Evolutionary conservation across 2,329 filamentous ascomycete genomes (phyloP), one percentile per base, ranked within the genome.

Genomic region (Cercospora canescens): DNA sequence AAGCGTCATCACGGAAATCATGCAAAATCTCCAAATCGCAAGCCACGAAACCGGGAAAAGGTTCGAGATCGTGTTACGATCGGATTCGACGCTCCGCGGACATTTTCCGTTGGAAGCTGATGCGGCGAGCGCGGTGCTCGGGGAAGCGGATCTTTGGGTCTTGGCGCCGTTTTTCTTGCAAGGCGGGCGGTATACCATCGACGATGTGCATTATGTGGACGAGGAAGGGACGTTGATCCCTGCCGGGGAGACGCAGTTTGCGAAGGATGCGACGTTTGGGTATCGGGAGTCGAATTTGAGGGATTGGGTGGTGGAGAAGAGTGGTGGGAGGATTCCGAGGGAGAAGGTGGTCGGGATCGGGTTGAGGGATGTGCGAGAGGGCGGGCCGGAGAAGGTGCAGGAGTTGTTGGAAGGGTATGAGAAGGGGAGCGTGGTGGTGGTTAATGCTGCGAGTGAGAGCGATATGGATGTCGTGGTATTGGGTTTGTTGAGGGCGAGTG

Each of bases 91-190:
- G 0, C 72, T 88, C 0, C 78, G 86, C 1, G 86, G 86, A 0
- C 86, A 88, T 57, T 87, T 87, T 34, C 86, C 85, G 0, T 75
- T 85, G 0, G 86, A 88, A 71, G 79, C 82, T 0, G 84, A 87
- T 59, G 83, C 82, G 0, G 83, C 81, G 0, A 82, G 86, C 64
- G 75, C 79, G 1, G 82, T 84, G 1, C 78, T 87, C 0, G 85
- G 85, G 0, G 73, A 77, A 1, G 79, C 81, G 0, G 84, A 87
- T 67, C 84, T 81, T 0, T 86, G 85, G 81, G 77, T 88, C 1
- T 76, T 88, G 0, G 85, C 85, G 0, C 86, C 86, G 0, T 88
- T 88, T 74, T 88, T 88, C 72, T 77, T 83, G 3, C 85, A 88
- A 69, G 87, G 86, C 6, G 86, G 86, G 0, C 74, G 86, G 2